These are phyloP conservation scores for Nephelium lappaceum DNA, from an alignment of 345 rosid genomes.

Conservation along the genomic window DNA sequence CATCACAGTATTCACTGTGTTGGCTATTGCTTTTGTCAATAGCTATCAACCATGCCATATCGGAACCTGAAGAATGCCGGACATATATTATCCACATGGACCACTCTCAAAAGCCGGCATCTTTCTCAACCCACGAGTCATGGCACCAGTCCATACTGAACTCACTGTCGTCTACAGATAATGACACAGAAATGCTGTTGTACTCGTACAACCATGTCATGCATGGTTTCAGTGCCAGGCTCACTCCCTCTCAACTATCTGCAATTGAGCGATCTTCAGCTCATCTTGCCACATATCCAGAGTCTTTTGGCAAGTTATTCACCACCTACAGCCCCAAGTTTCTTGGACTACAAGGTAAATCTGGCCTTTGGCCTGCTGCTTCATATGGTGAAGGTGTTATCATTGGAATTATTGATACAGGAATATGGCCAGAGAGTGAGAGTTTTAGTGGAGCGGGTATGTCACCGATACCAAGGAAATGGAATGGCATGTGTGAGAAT, in stretches of 20 bases:
- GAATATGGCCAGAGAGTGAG: conserved; percentile 36
- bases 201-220: conserved; percentile 42
- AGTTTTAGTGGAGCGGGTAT: conserved; percentile 34
- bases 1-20: no score
- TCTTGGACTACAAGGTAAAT: conserved; percentile 29
- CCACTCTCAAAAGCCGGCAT: conserved; percentile 32
- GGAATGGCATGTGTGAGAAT: conserved; percentile 41
- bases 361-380: conserved; percentile 32
- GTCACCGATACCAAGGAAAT: conserved; percentile 20
- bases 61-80: no score
- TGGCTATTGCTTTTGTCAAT: no score
- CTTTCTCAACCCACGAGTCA: conserved; percentile 31
- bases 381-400: conserved; percentile 32
- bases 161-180: conserved; percentile 8
- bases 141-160: conserved; percentile 31
- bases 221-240: conserved; percentile 50
- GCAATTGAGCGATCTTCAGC: conserved; percentile 41
- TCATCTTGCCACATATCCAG: conserved; percentile 35
- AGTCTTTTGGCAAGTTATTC: conserved; percentile 40
- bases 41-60: no score
- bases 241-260: conserved; percentile 36
- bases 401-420: conserved; percentile 38
- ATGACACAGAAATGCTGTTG: conserved; percentile 21
- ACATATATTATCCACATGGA: conserved; percentile 26
- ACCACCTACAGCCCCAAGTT: conserved; percentile 42